Percentiles rank a stretch among this genome's conserved stretches.
phyloP scores from a whole-genome alignment of 345 rosid genomes.

The Citrus cavaleriei region DNA sequence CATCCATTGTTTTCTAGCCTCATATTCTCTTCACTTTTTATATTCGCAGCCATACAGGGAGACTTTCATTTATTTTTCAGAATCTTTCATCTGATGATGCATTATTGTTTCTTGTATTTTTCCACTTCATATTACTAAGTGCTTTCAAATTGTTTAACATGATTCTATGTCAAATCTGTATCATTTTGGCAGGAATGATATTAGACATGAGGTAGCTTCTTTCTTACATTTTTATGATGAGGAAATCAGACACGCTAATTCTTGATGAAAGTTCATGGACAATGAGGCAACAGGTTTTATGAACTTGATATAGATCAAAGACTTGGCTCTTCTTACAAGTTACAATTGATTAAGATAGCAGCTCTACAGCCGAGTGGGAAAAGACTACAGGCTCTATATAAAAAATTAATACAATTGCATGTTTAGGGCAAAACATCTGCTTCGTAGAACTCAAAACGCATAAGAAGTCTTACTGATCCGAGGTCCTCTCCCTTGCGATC shows the following conservation, averaged over 20 bases:
- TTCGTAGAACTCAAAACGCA: slow-evolving; percentile 52
- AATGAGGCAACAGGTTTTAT: not conserved
- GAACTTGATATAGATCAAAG: not conserved
- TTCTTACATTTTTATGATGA: not conserved
- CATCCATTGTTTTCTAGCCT: not conserved
- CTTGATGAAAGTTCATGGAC: not conserved
- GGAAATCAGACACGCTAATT: not conserved
- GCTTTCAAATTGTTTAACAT: not conserved
- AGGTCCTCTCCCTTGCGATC: slow-evolving; percentile 49
- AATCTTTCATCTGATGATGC: not conserved
- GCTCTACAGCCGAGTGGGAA: too few species aligned
- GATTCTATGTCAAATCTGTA: not conserved
- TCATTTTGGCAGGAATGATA: not conserved
- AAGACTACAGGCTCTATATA: not conserved
- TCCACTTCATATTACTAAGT: not conserved
- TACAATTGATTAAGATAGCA: too few species aligned
- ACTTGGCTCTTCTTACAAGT: too few species aligned
- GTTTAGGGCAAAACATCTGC: not conserved
- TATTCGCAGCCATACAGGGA: not conserved
- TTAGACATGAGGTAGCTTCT: not conserved
- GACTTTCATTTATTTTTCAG: not conserved
- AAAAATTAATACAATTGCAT: not conserved
- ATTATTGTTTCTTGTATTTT: not conserved
- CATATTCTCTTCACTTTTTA: not conserved
- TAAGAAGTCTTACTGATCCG: slow-evolving; percentile 48